A percentile compares a stretch with the other conserved stretches of the same genome.
phyloP scores from a whole-genome alignment of 345 rosid species.

The Bretschneidera sinensis region DNA sequence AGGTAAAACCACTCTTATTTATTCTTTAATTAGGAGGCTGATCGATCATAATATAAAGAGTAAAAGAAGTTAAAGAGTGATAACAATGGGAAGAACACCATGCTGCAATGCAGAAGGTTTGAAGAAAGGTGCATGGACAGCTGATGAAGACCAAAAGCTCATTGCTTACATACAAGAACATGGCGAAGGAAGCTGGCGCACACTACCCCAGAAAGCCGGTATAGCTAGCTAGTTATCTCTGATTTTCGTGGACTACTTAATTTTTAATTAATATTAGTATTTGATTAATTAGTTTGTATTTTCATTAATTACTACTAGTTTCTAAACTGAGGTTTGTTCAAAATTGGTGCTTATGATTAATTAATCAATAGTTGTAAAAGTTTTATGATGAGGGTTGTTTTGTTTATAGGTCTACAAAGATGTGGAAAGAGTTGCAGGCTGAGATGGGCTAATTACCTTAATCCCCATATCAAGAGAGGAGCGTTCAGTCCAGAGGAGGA shows the following conservation, averaged over 20 bases:
- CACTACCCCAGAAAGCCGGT: constrained; percentile 46
- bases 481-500: constrained; percentile 36
- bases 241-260: too few relatives aligned
- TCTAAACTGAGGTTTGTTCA: too few relatives aligned
- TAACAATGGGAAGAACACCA: constrained; percentile 33
- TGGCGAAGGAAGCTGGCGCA: constrained; percentile 45
- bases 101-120: constrained; percentile 30
- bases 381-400: too few relatives aligned
- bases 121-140: constrained; percentile 45
- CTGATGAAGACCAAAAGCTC: constrained; percentile 39
- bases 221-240: background rate
- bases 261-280: too few relatives aligned
- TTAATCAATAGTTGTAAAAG: too few relatives aligned
- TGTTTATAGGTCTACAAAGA: constrained; percentile 29
- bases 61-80: background rate
- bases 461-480: constrained; percentile 43
- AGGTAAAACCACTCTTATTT: background rate
- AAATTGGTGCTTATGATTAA: too few relatives aligned
- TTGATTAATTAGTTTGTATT: background rate
- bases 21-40: background rate
- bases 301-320: too few relatives aligned
- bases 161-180: constrained; percentile 22
- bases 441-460: constrained; percentile 40
- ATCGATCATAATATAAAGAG: background rate
- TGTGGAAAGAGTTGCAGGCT: constrained; percentile 48